A percentile compares a stretch with the other conserved stretches of the same genome.
These are phyloP conservation scores for Sclerotinia sclerotiorum DNA, from an alignment of 2,329 filamentous ascomycete species.

Conservation along the genomic window DNA sequence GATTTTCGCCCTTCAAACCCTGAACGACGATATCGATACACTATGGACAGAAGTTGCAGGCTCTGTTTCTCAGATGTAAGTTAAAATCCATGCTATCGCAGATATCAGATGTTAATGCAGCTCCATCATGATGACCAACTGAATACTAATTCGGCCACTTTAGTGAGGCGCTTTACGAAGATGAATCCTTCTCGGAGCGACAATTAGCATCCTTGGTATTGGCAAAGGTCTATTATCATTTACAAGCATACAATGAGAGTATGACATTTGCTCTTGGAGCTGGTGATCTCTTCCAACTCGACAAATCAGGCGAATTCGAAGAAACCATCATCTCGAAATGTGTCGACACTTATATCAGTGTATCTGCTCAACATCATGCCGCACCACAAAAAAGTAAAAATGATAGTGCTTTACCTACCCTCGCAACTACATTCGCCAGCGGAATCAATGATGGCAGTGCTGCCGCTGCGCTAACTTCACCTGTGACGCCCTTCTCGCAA, in stretches of 20 bases:
- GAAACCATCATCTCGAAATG: conserved; percentile 99
- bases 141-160: conserved; percentile 29
- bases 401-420: conserved; percentile 50
- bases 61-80: conserved; percentile 89
- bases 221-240: conserved; percentile 97
- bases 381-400: conserved; percentile 51
- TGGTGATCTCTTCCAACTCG: conserved; percentile 91
- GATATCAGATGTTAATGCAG: not conserved
- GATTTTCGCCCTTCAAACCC: conserved; percentile 89
- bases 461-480: conserved; percentile 65
- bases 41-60: conserved; percentile 97
- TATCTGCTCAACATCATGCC: conserved; percentile 61
- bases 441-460: conserved; percentile 65
- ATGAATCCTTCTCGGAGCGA: conserved; percentile 89
- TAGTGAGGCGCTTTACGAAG: conserved; percentile 96
- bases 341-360: conserved; percentile 93
- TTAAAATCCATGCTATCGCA: not conserved
- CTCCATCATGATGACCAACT: not conserved
- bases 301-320: conserved; percentile 90
- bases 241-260: conserved; percentile 98
- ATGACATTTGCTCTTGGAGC: conserved; percentile 97
- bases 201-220: conserved; percentile 92
- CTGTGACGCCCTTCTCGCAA: conserved; percentile 93
- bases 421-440: conserved; percentile 76
- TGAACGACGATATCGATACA: conserved; percentile 95